Conservation (phyloP, 345 rosid species). For the Salix caprea region DNA sequence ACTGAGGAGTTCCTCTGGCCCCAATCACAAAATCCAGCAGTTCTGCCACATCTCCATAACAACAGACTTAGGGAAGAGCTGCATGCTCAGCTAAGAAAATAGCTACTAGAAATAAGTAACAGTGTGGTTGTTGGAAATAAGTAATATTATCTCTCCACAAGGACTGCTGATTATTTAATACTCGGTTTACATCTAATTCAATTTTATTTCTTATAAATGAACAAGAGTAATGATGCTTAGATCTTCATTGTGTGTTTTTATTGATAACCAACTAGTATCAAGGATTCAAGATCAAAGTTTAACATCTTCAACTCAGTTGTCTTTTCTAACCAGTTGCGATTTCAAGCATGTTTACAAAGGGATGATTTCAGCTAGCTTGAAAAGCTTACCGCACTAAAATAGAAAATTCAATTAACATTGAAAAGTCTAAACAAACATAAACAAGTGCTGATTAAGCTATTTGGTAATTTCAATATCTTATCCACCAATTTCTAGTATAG, state of each 20-base stretch:
- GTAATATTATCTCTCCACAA: not conserved
- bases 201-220: not conserved
- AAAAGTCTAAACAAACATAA: not conserved
- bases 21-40: not conserved
- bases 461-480: not conserved
- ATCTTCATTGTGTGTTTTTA: not conserved
- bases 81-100: not conserved
- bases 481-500: not conserved
- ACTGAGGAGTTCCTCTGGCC: not conserved
- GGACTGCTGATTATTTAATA: not conserved
- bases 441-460: not conserved
- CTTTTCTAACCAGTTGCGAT: not conserved
- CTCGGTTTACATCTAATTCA: not conserved
- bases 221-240: not conserved
- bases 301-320: not conserved
- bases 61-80: not conserved
- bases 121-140: not conserved
- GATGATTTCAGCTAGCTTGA: not conserved
- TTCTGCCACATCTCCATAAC: not conserved
- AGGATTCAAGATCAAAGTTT: not conserved
- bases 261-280: not conserved
- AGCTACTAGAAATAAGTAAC: not conserved
- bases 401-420: not conserved
- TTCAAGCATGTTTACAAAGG: not conserved
- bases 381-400: not conserved